Evolutionary conservation across 2,329 filamentous ascomycete species (phyloP), one percentile per base, ranked within the genome.

Genomic region (Sporothrix inflata): DNA sequence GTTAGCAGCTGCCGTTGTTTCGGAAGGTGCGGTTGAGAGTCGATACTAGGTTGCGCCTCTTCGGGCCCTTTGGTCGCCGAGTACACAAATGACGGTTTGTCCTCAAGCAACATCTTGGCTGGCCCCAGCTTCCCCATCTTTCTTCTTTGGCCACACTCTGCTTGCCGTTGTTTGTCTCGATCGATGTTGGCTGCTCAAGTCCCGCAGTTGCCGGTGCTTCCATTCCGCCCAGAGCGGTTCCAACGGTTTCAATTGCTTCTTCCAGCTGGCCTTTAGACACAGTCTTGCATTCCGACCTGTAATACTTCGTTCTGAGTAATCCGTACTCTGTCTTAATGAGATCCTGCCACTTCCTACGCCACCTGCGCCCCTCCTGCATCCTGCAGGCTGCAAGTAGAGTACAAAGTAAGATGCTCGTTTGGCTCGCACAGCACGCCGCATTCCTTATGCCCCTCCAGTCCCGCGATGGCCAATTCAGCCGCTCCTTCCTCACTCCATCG

Each of bases 181-280:
- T 63, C 38, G 60, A 65, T 65, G 38, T 24, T 42, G 60, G 60
- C 21, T 27, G 38, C n/a, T 27, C 27, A 11, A 30, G 63, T 66
- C 42, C 40, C 42, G 63, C 16, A 49, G 21, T 34, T 66, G 42
- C 40, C 63, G 63, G 63, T 65, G 38, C 38, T 65, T 65, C 38
- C 60, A 27, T 65, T 24, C 55, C 55, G 38, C 40, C 38, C 21
- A 45, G 21, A 19, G 38, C 60, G n/a, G 60, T 38, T 65, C 45
- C 38, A 45, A 45, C 21, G 38, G 38, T 65, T 45, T 65, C 60
- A 45, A 45, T 45, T 65, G 60, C 60, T 19, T 40, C 38, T 63
- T 57, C 51, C 51, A 27, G 55, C 57, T 6, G n/a, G 19, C 24
- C 16, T 7, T 42, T 3, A 61, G 57, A 61, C 53, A 38, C 19